Conservation (phyloP, 495 filamentous ascomycete species). For the Choiromyces venosus region DNA sequence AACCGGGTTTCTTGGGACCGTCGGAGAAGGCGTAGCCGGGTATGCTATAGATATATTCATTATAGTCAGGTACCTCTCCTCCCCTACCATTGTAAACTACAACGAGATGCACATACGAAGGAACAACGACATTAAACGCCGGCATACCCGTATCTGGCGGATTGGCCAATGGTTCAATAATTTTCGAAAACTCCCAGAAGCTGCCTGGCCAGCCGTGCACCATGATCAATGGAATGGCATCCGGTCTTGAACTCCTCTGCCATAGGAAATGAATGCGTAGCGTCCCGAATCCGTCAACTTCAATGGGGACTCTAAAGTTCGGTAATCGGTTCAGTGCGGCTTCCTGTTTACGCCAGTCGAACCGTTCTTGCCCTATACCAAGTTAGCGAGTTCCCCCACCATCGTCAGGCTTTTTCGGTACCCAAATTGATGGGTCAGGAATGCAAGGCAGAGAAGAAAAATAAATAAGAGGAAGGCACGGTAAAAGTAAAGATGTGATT, state of each 20-base stretch:
- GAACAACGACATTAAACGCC: constrained; percentile 62
- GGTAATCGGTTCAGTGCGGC: constrained; percentile 4
- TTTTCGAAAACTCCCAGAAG: constrained; percentile 60
- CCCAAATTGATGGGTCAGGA: neutral
- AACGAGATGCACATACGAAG: constrained; percentile 42
- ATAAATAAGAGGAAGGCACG: neutral
- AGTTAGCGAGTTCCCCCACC: neutral
- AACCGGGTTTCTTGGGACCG: constrained; percentile 52
- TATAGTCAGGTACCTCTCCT: neutral
- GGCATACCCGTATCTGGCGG: constrained; percentile 47
- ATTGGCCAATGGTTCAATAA: constrained; percentile 55
- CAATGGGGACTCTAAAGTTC: neutral
- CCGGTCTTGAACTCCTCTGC: constrained; percentile 48
- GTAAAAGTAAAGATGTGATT: constrained; percentile 11
- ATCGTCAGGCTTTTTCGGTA: neutral
- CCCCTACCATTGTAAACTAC: neutral
- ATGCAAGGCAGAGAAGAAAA: neutral
- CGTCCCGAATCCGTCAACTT: constrained; percentile 11
- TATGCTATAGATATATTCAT: constrained; percentile 42
- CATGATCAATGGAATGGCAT: constrained; percentile 59
- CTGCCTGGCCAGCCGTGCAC: constrained; percentile 66
- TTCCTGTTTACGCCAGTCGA: constrained; percentile 14
- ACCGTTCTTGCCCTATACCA: constrained; percentile 9
- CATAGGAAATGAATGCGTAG: constrained; percentile 53
- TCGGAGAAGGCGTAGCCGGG: constrained; percentile 68